Evolutionary conservation across 106 monocot genomes (phyloP).

Genomic region (Allium sativum): DNA sequence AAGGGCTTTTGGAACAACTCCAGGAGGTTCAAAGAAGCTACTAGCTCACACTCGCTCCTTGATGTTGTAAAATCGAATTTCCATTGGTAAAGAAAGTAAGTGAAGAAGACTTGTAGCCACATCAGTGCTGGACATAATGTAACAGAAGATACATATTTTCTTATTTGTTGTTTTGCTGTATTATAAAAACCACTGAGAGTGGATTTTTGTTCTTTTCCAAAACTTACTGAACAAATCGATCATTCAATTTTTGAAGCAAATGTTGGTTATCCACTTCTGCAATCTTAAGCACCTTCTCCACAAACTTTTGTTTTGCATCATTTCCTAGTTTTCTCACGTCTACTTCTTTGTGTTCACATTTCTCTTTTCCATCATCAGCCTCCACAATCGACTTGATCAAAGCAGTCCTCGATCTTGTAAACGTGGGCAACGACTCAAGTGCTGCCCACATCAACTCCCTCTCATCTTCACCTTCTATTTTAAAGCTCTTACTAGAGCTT

Average conservation of each 20-base stretch:
- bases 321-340: slow-evolving; percentile 50
- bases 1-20: too few relatives aligned
- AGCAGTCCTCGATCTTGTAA: slow-evolving; percentile 35
- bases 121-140: not conserved
- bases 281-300: slow-evolving; percentile 39
- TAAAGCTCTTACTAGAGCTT: not conserved
- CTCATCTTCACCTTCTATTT: slow-evolving; percentile 35
- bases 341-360: slow-evolving; percentile 32
- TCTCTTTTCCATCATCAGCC: not conserved
- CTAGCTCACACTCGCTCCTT: too few relatives aligned
- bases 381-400: slow-evolving; percentile 24
- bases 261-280: slow-evolving; percentile 69
- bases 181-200: not conserved
- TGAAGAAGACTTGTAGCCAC: too few relatives aligned
- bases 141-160: not conserved
- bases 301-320: slow-evolving; percentile 48
- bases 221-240: slow-evolving; percentile 40
- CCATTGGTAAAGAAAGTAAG: too few relatives aligned
- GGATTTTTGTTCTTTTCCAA: not conserved
- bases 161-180: not conserved
- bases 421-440: slow-evolving; percentile 56
- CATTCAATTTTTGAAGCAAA: slow-evolving; percentile 39
- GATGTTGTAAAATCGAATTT: too few relatives aligned
- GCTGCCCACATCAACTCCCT: slow-evolving; percentile 69
- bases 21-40: too few relatives aligned